Evolutionary conservation across 352 stramenopile genomes (phyloP).

Genomic region (Phytophthora pisi): DNA sequence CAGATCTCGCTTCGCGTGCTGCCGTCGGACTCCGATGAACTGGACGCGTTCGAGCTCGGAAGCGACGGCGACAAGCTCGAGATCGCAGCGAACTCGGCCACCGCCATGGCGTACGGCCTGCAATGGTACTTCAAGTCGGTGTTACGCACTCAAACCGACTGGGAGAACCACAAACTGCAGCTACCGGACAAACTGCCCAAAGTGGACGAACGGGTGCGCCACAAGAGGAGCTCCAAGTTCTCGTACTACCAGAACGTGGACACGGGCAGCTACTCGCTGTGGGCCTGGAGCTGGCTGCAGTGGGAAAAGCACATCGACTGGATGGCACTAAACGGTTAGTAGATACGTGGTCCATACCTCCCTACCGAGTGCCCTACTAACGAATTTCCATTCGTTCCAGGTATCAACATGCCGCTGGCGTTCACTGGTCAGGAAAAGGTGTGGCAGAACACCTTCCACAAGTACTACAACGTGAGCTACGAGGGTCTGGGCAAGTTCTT

Average conservation of each 20-base stretch:
- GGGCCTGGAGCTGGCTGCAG: constrained; percentile 84
- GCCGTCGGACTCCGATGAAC: constrained; percentile 38
- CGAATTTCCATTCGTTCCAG: constrained; percentile 14
- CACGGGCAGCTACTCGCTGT: constrained; percentile 90
- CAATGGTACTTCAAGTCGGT: constrained; percentile 81
- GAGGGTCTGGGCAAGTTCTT: constrained; percentile 89
- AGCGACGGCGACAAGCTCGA: constrained; percentile 54
- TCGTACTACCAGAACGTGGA: constrained; percentile 94
- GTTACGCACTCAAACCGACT: constrained; percentile 77
- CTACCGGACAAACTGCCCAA: constrained; percentile 54
- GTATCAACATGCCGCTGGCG: constrained; percentile 91
- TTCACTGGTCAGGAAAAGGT: constrained; percentile 91
- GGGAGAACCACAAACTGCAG: constrained; percentile 77
- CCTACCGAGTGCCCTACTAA: background rate
- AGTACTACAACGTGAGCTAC: constrained; percentile 79
- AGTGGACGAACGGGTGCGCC: constrained; percentile 40
- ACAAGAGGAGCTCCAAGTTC: constrained; percentile 72
- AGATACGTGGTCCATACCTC: background rate
- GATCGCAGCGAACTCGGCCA: constrained; percentile 59
- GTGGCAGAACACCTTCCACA: constrained; percentile 85
- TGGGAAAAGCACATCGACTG: constrained; percentile 93
- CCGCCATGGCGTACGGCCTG: constrained; percentile 67
- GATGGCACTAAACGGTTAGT: constrained; percentile 80
- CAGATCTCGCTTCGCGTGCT: constrained; percentile 69
- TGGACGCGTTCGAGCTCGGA: constrained; percentile 72